Percentiles rank a stretch among this genome's conserved stretches.
Evolutionary conservation across 495 filamentous ascomycete genomes (phyloP).

Genomic region (Staphylotrichum longicolle): DNA sequence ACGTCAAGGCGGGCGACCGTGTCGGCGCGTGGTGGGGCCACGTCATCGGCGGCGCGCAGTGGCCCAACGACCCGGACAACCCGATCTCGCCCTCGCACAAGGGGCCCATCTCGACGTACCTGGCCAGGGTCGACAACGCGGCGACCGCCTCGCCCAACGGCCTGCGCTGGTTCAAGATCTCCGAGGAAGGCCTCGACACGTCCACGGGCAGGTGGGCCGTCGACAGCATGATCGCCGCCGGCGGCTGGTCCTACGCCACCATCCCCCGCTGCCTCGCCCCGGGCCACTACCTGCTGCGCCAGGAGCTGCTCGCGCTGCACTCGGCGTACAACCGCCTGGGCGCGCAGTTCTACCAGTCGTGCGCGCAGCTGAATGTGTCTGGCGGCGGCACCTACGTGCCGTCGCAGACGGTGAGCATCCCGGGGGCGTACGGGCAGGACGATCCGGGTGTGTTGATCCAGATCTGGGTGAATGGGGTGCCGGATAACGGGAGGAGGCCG

Average conservation of each 20-base stretch:
- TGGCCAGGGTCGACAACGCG: neutral
- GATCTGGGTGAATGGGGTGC: neutral
- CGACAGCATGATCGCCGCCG: constrained; percentile 1
- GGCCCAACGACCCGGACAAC: constrained; percentile 3
- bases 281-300: neutral
- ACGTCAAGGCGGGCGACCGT: constrained; percentile 5
- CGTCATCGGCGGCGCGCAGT: constrained; percentile 2
- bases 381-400: neutral
- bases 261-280: neutral
- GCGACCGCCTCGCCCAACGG: neutral
- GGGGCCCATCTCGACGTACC: constrained; percentile 7
- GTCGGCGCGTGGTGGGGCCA: constrained; percentile 2
- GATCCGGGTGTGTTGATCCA: neutral
- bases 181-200: neutral
- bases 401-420: neutral
- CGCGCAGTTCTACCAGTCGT: constrained; percentile 3
- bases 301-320: constrained; percentile 1
- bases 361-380: neutral
- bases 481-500: neutral
- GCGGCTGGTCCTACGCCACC: neutral
- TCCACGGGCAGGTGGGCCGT: neutral
- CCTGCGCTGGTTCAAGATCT: constrained; percentile 3
- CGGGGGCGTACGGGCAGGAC: neutral
- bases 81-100: constrained; percentile 4
- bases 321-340: neutral